phyloP scores from a whole-genome alignment of 441 rosid species.

The Hura crepitans region DNA sequence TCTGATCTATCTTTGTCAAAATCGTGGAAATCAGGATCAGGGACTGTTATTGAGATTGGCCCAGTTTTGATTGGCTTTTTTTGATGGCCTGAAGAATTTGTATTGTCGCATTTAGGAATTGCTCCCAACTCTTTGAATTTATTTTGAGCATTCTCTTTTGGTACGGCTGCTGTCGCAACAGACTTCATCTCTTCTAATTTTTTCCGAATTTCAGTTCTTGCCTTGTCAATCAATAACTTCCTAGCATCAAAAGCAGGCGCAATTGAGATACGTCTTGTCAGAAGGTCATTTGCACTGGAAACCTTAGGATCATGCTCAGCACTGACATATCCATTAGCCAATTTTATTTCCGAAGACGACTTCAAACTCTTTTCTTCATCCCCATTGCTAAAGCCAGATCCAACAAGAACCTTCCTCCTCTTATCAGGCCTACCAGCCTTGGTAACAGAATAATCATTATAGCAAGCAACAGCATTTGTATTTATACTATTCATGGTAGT shows the following conservation, averaged over 20 bases:
- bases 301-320: constrained; percentile 43
- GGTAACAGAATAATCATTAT: constrained; percentile 35
- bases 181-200: constrained; percentile 56
- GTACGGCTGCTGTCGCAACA: constrained; percentile 35
- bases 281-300: constrained; percentile 41
- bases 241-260: constrained; percentile 75
- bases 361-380: constrained; percentile 43
- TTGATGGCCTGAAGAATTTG: constrained; percentile 34
- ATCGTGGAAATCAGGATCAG: constrained; percentile 93
- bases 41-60: constrained; percentile 68
- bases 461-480: constrained; percentile 30
- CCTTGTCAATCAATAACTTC: constrained; percentile 74
- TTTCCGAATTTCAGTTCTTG: constrained; percentile 58
- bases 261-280: constrained; percentile 43
- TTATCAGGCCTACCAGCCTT: constrained; percentile 61
- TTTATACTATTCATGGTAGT: constrained; percentile 28
- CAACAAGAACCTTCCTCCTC: constrained; percentile 59
- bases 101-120: constrained; percentile 31
- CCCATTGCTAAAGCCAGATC: constrained; percentile 42
- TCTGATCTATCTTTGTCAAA: constrained; percentile 88
- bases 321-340: constrained; percentile 34
- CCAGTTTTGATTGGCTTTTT: constrained; percentile 38
- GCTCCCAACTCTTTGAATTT: constrained; percentile 32
- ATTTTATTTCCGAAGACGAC: constrained; percentile 38
- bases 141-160: constrained; percentile 30